Conservation (phyloP, 306 rosid genomes). For the Trifolium pratense region DNA sequence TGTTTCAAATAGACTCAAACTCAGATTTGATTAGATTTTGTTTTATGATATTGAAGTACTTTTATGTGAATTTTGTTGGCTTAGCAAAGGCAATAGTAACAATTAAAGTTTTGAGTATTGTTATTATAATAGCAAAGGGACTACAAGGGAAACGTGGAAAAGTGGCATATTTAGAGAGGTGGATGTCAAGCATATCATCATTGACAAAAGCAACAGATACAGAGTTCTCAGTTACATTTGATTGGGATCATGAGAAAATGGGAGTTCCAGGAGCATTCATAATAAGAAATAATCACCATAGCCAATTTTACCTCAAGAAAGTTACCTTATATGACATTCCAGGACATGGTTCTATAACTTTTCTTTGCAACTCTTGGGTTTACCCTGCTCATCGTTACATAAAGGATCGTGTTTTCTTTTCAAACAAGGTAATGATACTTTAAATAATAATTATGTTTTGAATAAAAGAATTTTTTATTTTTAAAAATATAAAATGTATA, state of each 20-base stretch:
- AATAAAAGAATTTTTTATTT: no score
- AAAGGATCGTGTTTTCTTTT: slow-evolving; percentile 71
- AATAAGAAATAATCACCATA: slow-evolving; percentile 68
- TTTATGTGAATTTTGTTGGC: neutral
- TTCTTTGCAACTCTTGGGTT: slow-evolving; percentile 94
- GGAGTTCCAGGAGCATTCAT: slow-evolving; percentile 84
- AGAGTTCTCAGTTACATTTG: slow-evolving; percentile 52
- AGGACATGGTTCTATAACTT: slow-evolving; percentile 61
- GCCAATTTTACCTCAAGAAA: slow-evolving; percentile 75
- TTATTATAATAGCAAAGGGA: slow-evolving; percentile 47
- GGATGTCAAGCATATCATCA: slow-evolving; percentile 62
- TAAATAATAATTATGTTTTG: no score
- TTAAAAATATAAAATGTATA: no score
- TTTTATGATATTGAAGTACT: neutral
- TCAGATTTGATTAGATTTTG: neutral
- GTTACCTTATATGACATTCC: slow-evolving; percentile 70
- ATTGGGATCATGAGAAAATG: slow-evolving; percentile 70
- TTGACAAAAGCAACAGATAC: slow-evolving; percentile 51
- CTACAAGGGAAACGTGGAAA: slow-evolving; percentile 61
- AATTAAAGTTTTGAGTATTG: neutral
- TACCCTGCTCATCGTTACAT: slow-evolving; percentile 80
- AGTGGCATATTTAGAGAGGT: slow-evolving; percentile 63
- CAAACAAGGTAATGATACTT: slow-evolving; percentile 66
- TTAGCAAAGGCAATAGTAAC: neutral
- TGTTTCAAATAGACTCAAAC: no score